A percentile compares a stretch with the other conserved stretches of the same genome.
Evolutionary conservation across 495 filamentous ascomycete species (phyloP).

Genomic region (Schizothecium vesticola): DNA sequence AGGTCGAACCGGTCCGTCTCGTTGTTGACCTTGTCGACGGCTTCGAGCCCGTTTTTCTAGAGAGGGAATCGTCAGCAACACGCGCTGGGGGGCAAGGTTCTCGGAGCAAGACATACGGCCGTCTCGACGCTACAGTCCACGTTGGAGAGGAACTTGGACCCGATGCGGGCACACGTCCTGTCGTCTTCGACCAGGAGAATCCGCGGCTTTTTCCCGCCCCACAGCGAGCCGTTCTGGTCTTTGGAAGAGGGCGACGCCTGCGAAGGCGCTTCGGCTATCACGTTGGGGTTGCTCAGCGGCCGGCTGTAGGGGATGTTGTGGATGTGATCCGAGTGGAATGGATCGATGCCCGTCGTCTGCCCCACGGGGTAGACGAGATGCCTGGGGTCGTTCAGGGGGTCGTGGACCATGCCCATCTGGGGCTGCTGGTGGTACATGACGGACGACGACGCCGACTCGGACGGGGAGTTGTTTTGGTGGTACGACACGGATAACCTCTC

Average conservation of each 20-base stretch:
- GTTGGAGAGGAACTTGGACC: conserved; percentile 85
- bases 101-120: conserved; percentile 59
- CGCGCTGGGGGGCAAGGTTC: neutral
- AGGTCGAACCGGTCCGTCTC: conserved; percentile 77
- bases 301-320: conserved; percentile 82
- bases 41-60: conserved; percentile 71
- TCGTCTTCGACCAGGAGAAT: conserved; percentile 96
- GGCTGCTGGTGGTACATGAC: conserved; percentile 39
- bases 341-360: conserved; percentile 84
- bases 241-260: conserved; percentile 26
- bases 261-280: conserved; percentile 22
- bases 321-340: conserved; percentile 89
- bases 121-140: conserved; percentile 87
- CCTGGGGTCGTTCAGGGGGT: conserved; percentile 62
- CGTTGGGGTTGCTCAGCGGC: conserved; percentile 35
- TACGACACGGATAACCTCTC: conserved; percentile 71
- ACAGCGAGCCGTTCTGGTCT: conserved; percentile 41
- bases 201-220: conserved; percentile 72
- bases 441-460: conserved; percentile 41
- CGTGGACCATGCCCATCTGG: conserved; percentile 37
- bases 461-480: conserved; percentile 52
- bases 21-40: conserved; percentile 83
- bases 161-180: conserved; percentile 86
- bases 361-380: conserved; percentile 87
- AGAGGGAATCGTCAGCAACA: conserved; percentile 1